phyloP scores from a whole-genome alignment of 2,329 filamentous ascomycete genomes.

The Pyricularia grisea region DNA sequence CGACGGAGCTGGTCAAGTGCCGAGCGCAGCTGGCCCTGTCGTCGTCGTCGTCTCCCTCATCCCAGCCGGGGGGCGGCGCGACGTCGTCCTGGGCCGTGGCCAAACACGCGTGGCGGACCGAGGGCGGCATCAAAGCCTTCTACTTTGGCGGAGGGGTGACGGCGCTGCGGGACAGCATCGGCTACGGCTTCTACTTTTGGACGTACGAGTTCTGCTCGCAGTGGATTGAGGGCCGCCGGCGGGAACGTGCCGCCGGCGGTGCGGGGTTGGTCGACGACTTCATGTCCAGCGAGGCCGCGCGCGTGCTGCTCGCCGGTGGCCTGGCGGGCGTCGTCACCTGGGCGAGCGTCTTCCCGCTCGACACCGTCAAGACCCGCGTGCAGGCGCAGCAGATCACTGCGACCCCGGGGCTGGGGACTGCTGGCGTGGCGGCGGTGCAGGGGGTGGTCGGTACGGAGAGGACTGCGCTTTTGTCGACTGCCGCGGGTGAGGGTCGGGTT shows the following conservation, averaged over 20 bases:
- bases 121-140: constrained; percentile 57
- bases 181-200: constrained; percentile 98
- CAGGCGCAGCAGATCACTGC: constrained; percentile 54
- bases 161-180: constrained; percentile 72
- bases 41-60: neutral
- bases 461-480: constrained; percentile 7
- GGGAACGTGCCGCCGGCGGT: neutral
- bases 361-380: constrained; percentile 87
- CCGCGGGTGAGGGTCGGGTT: constrained; percentile 2
- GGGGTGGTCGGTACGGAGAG: constrained; percentile 16
- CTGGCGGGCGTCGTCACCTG: constrained; percentile 82
- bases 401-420: constrained; percentile 8
- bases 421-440: constrained; percentile 12
- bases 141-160: constrained; percentile 79
- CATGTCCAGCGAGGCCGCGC: constrained; percentile 37
- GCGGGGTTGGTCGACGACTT: neutral
- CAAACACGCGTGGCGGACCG: constrained; percentile 44
- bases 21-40: constrained; percentile 56
- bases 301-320: constrained; percentile 73
- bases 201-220: constrained; percentile 72
- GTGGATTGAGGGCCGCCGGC: constrained; percentile 26
- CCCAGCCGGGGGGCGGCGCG: constrained; percentile 6
- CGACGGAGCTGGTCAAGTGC: constrained; percentile 87
- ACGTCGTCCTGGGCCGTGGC: constrained; percentile 55
- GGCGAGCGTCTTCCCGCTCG: constrained; percentile 83